phyloP scores from a whole-genome alignment of 306 rosid genomes.

The Pachyrhizus erosus region DNA sequence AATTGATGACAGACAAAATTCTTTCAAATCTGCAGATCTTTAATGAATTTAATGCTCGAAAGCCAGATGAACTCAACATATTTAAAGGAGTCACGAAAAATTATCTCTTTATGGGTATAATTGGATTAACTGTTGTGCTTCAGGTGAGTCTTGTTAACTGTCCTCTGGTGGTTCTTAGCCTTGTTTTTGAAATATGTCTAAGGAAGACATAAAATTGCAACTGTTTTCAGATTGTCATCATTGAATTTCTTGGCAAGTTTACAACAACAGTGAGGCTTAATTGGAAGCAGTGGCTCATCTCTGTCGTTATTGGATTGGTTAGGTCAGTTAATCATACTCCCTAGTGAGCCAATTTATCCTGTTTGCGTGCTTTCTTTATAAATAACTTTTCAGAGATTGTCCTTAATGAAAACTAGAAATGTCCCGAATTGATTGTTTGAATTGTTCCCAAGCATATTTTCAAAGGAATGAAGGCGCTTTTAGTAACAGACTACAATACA shows the following conservation, averaged over 20 bases:
- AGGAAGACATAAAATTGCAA: background rate
- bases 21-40: slow-evolving; percentile 68
- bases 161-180: slow-evolving; percentile 12
- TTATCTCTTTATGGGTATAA: slow-evolving; percentile 81
- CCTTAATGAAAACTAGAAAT: slow-evolving; percentile 15
- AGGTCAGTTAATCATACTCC: slow-evolving; percentile 53
- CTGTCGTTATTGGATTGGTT: slow-evolving; percentile 63
- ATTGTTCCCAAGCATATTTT: background rate
- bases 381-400: background rate
- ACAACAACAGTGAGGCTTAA: slow-evolving; percentile 71
- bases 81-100: slow-evolving; percentile 78
- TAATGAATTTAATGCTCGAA: slow-evolving; percentile 95
- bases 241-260: slow-evolving; percentile 88
- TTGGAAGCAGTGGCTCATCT: slow-evolving; percentile 89
- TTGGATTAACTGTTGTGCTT: slow-evolving; percentile 75
- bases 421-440: background rate
- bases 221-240: slow-evolving; percentile 66
- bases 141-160: slow-evolving; percentile 65
- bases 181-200: background rate
- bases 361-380: background rate
- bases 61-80: slow-evolving; percentile 87
- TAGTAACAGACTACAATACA: background rate
- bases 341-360: background rate
- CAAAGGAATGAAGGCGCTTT: background rate
- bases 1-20: slow-evolving; percentile 25